Base-by-base conservation (phyloP, 768 basidiomycete genomes). In the Symmetrospora coprosmae region DNA sequence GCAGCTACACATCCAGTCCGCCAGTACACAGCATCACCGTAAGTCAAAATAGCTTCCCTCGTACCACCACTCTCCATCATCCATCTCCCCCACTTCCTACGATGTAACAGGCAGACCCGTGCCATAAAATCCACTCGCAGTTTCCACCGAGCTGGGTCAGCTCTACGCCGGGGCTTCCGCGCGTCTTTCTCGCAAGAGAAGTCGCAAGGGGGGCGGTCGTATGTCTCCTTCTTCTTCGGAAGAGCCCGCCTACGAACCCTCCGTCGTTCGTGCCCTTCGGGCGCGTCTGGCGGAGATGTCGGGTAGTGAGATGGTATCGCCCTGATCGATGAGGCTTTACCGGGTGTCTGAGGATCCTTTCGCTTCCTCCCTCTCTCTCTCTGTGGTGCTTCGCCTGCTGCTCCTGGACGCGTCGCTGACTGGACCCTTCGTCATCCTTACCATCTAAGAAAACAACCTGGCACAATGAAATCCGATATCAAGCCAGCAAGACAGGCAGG, bases 111-210 rank as follows among this genome's bases (percentile, higher is more conserved):
- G 55, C 55, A 17, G 33, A 11, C 55, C 55, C 55, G 37, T 30
- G 55, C 55, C 43, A 41, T 38, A 58, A n/a, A 58, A 58, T 58
- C 55, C 55, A 58, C 55, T 58, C 55, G 55, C 55, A 58, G 55
- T 58, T 58, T 58, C 55, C 55, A 58, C 55, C 43, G 55, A 58
- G n/a, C 17, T 28, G 34, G 55, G 55, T 58, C 55, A 58, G 37
- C 37, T 43, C 33, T 34, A 33, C 55, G 52, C 55, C 16, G 55
- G 55, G 37, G 28, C 46, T 58, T 43, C 37, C 34, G 43, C 8
- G n/a, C 33, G 5, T 47, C 17, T 25, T 13, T 4, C 33, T 47
- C 21, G 7, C 16, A 13, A 28, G 4, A 19, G n/a, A 31, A 3
- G 16, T 9, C 6, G 6, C 7, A 27, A 27, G 7, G 14, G 19